Conservation (phyloP, 805 yeast species). For the Saturnispora halmiae region DNA sequence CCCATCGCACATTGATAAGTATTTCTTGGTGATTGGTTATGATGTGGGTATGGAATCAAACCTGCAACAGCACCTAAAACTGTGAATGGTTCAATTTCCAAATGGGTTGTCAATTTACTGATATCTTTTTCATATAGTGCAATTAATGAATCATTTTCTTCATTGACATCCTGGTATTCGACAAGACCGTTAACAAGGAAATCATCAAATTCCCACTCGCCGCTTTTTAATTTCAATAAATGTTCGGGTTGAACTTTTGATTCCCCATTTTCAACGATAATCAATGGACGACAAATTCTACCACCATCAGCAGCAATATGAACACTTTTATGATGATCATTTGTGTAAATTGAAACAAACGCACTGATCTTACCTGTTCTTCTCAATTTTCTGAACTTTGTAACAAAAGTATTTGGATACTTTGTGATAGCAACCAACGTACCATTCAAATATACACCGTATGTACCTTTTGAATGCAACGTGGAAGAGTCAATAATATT, state of each 20-base stretch:
- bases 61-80: conserved; percentile 91
- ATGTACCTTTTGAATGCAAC: conserved; percentile 67
- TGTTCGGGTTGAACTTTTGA: conserved; percentile 70
- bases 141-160: conserved; percentile 88
- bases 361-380: conserved; percentile 80
- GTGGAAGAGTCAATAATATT: conserved; percentile 73
- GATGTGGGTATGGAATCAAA: conserved; percentile 85
- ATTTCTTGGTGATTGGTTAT: conserved; percentile 86
- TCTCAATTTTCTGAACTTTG: conserved; percentile 68
- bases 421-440: conserved; percentile 85
- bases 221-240: conserved; percentile 49
- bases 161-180: conserved; percentile 94
- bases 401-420: conserved; percentile 75
- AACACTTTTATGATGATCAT: conserved; percentile 83
- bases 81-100: conserved; percentile 94
- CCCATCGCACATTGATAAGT: conserved; percentile 96
- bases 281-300: conserved; percentile 92
- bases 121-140: conserved; percentile 77
- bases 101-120: conserved; percentile 58
- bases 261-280: conserved; percentile 67
- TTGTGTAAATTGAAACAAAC: conserved; percentile 83
- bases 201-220: conserved; percentile 83
- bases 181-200: conserved; percentile 79
- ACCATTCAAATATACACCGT: conserved; percentile 87
- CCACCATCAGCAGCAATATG: conserved; percentile 99